A percentile compares a stretch with the other conserved stretches of the same genome.
Conservation (phyloP, 371 early-diverging fungal genomes). For the Syncephalastrum sp. region DNA sequence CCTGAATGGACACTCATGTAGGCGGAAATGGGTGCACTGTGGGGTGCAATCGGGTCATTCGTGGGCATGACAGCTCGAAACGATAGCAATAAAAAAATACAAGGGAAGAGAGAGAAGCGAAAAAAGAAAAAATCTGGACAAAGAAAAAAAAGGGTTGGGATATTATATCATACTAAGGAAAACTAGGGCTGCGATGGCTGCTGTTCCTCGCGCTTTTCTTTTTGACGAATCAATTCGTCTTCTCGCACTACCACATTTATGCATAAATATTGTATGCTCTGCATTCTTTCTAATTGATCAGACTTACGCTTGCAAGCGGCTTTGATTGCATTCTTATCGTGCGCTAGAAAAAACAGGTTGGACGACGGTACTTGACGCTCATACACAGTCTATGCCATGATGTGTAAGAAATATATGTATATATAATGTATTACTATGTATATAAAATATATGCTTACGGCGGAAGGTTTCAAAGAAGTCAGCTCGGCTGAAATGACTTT, state of each 20-base stretch:
- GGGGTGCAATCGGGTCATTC: conserved; percentile 44
- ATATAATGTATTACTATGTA: too few species aligned
- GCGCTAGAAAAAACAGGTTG: conserved; percentile 15
- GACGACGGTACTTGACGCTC: conserved; percentile 15
- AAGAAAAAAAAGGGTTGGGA: too few species aligned
- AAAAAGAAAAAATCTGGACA: too few species aligned
- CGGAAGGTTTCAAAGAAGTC: conserved; percentile 10
- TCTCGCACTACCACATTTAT: too few species aligned
- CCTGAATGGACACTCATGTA: conserved; percentile 50
- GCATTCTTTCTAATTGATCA: not conserved
- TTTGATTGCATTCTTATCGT: conserved; percentile 12
- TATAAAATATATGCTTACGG: conserved; percentile 9
- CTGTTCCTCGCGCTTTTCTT: too few species aligned
- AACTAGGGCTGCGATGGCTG: too few species aligned
- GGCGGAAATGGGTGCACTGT: conserved; percentile 42
- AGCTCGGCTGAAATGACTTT: conserved; percentile 13
- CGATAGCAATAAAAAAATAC: not conserved
- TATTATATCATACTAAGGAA: too few species aligned
- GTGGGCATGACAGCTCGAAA: conserved; percentile 1
- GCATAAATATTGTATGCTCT: too few species aligned
- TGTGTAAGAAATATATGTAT: not conserved
- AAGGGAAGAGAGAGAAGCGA: too few species aligned
- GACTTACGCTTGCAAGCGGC: conserved; percentile 12
- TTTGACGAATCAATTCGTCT: too few species aligned
- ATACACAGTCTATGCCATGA: conserved; percentile 7